Percentiles rank a stretch among this genome's conserved stretches.
phyloP scores from a whole-genome alignment of 495 filamentous ascomycete species.

The Tuber melanosporum region DNA sequence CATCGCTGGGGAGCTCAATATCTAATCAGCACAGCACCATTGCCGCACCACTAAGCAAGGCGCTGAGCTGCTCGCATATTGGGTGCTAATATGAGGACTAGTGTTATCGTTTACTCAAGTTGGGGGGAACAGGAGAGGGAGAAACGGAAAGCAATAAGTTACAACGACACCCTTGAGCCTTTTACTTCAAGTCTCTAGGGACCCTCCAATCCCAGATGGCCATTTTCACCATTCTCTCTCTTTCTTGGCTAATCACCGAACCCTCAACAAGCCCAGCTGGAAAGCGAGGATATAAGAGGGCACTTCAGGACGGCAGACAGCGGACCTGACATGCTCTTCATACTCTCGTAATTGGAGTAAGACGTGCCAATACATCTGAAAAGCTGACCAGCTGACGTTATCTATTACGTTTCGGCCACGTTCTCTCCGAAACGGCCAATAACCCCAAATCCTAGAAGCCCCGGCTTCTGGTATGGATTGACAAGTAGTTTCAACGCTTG shows the following conservation, averaged over 20 bases:
- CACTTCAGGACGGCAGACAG: neutral
- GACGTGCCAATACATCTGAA: neutral
- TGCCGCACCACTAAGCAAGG: neutral
- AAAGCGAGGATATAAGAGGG: neutral
- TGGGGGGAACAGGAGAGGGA: neutral
- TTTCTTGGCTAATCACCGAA: neutral
- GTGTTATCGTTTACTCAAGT: neutral
- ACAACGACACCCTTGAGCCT: neutral
- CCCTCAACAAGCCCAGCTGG: neutral
- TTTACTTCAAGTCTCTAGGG: neutral
- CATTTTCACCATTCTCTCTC: neutral
- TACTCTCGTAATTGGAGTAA: neutral
- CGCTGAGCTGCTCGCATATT: neutral
- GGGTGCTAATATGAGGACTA: neutral
- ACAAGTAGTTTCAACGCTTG: neutral
- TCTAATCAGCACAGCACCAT: neutral
- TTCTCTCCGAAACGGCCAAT: neutral
- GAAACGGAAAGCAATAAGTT: neutral
- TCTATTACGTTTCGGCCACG: neutral
- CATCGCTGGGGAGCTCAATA: neutral
- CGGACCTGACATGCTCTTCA: neutral
- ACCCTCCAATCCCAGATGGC: neutral
- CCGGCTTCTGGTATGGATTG: neutral
- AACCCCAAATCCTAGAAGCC: too few species aligned
- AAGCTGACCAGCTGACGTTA: neutral